Conservation (phyloP, 73 alveolate species). For the Uronychia binucleata region DNA sequence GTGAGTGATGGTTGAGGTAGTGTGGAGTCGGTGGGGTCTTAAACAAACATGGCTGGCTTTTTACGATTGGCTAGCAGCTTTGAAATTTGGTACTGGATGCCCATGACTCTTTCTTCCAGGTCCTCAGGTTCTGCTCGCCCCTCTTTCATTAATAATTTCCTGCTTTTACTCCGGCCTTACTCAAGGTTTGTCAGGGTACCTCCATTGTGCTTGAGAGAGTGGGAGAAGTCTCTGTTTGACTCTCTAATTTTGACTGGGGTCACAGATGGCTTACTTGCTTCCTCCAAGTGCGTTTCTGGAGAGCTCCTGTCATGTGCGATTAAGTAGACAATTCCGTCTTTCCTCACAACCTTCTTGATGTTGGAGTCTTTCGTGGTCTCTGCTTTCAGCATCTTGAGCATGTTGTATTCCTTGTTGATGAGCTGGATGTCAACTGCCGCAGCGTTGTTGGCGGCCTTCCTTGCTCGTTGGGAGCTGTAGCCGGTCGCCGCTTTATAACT, state of each 20-base stretch:
- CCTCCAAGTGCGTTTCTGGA: not conserved
- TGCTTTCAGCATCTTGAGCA: not conserved
- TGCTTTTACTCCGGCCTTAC: not conserved
- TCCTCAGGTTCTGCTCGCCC: not conserved
- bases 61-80: not conserved
- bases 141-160: not conserved
- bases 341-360: not conserved
- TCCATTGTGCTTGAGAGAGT: not conserved
- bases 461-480: not conserved
- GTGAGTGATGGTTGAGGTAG: slow-evolving; percentile 75
- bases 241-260: not conserved
- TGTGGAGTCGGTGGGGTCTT: not conserved
- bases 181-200: not conserved
- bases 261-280: not conserved
- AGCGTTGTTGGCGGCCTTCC: not conserved
- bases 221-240: not conserved
- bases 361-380: not conserved
- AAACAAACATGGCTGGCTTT: not conserved
- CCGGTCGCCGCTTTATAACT: no score
- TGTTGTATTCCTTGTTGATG: not conserved
- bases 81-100: not conserved
- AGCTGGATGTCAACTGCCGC: not conserved
- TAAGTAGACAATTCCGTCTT: not conserved
- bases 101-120: not conserved
- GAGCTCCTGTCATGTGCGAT: not conserved